Conservation (phyloP, 768 basidiomycete species). For the Leccinum broughii region DNA sequence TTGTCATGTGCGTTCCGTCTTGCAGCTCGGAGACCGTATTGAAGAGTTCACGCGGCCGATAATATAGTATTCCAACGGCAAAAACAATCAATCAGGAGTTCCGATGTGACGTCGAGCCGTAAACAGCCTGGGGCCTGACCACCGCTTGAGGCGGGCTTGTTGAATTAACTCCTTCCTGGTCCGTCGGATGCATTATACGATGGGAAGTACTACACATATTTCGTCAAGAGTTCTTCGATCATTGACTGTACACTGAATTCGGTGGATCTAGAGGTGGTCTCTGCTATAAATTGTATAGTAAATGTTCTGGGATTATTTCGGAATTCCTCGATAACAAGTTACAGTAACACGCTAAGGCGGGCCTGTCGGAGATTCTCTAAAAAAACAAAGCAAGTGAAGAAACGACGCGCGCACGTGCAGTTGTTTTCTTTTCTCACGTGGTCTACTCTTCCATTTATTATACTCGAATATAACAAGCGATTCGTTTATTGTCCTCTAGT, state of each 20-base stretch:
- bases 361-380: not conserved
- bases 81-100: not conserved
- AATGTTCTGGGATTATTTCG: too few species aligned
- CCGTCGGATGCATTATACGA: not conserved
- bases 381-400: not conserved
- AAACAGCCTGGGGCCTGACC: not conserved
- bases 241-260: not conserved
- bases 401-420: not conserved
- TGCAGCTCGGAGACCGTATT: not conserved
- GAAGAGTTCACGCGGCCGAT: not conserved
- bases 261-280: not conserved
- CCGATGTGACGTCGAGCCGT: too few species aligned
- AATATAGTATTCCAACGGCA: too few species aligned
- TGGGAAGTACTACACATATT: not conserved
- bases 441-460: not conserved
- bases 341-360: too few species aligned
- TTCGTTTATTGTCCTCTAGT: constrained; percentile 15
- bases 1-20: not conserved
- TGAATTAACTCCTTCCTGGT: not conserved
- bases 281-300: not conserved
- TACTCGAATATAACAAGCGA: constrained; percentile 4
- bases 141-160: not conserved
- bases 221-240: not conserved
- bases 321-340: not conserved
- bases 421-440: not conserved